These are phyloP conservation scores for Linnemannia elongata DNA, from an alignment of 192 early-diverging fungal genomes.

Conservation along the genomic window DNA sequence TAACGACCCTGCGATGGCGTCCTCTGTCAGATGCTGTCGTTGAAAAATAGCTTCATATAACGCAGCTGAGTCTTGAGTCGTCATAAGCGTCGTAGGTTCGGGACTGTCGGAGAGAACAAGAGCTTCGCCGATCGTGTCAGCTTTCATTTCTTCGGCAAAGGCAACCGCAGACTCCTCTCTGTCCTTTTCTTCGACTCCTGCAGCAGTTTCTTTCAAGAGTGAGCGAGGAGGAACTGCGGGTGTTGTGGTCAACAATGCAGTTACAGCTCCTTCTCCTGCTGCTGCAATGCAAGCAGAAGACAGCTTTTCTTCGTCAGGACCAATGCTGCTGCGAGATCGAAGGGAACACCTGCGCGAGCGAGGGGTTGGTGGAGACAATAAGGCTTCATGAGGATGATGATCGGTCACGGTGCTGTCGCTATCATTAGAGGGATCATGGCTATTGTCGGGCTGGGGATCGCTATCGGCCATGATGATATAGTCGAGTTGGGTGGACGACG, in stretches of 20 bases:
- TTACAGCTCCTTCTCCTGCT: not conserved
- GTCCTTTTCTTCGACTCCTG: not conserved
- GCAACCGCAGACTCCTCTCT: not conserved
- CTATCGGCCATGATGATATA: not conserved
- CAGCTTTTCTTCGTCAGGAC: not conserved
- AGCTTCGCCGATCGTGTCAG: not conserved
- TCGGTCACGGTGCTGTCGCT: constrained; percentile 43
- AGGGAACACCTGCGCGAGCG: constrained; percentile 35
- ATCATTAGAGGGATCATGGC: constrained; percentile 32
- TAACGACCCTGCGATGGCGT: constrained; percentile 66
- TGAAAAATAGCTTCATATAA: constrained; percentile 64
- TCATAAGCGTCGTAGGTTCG: not conserved
- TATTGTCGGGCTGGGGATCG: not conserved
- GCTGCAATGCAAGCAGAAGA: not conserved
- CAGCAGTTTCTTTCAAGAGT: not conserved
- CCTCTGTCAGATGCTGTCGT: constrained; percentile 67
- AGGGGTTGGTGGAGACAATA: not conserved
- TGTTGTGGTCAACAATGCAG: not conserved
- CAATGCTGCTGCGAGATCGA: constrained; percentile 19
- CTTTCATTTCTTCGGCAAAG: too few species aligned
- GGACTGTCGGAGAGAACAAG: not conserved
- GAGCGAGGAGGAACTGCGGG: not conserved
- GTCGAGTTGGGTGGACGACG: not conserved
- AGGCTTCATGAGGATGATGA: not conserved
- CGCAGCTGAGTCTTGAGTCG: constrained; percentile 15